Evolutionary conservation across 208 protist genomes (phyloP).

Genomic region (Eutreptiella sp.): DNA sequence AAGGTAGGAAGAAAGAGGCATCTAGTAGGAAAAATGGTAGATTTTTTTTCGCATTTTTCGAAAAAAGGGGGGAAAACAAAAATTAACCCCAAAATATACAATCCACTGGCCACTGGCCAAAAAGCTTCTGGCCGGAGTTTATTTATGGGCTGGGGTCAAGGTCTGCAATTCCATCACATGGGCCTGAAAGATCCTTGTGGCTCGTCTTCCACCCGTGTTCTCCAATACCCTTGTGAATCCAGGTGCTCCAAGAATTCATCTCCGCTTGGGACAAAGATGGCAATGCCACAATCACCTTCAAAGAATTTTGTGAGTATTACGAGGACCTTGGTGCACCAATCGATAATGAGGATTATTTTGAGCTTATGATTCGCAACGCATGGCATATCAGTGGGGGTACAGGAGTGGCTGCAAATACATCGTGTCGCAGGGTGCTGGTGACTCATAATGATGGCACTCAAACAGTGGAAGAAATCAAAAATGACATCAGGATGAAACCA

Average conservation of each 20-base stretch:
- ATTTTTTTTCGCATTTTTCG: too few species aligned
- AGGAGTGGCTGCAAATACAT: constrained; percentile 48
- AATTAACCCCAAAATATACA: too few species aligned
- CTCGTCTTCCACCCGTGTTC: too few species aligned
- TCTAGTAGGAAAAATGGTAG: too few species aligned
- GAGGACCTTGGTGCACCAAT: constrained; percentile 67
- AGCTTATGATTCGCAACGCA: constrained; percentile 47
- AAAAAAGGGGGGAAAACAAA: too few species aligned
- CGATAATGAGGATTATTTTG: constrained; percentile 67
- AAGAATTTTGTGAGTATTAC: constrained; percentile 81
- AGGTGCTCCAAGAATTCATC: constrained; percentile 21
- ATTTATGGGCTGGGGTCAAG: too few species aligned
- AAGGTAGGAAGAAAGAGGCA: too few species aligned
- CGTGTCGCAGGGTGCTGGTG: constrained; percentile 51
- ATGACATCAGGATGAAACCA: constrained; percentile 54
- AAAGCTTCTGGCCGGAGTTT: too few species aligned
- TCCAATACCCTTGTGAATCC: too few species aligned
- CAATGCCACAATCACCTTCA: constrained; percentile 55
- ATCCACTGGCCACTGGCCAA: too few species aligned
- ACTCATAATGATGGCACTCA: constrained; percentile 51
- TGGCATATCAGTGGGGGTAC: constrained; percentile 65
- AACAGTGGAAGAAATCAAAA: constrained; percentile 49
- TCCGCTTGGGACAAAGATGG: constrained; percentile 40
- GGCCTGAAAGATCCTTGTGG: too few species aligned
- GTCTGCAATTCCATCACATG: too few species aligned